Percentiles rank a stretch among this genome's conserved stretches.
phyloP scores from a whole-genome alignment of 768 basidiomycete species.

The Cystofilobasidium macerans region DNA sequence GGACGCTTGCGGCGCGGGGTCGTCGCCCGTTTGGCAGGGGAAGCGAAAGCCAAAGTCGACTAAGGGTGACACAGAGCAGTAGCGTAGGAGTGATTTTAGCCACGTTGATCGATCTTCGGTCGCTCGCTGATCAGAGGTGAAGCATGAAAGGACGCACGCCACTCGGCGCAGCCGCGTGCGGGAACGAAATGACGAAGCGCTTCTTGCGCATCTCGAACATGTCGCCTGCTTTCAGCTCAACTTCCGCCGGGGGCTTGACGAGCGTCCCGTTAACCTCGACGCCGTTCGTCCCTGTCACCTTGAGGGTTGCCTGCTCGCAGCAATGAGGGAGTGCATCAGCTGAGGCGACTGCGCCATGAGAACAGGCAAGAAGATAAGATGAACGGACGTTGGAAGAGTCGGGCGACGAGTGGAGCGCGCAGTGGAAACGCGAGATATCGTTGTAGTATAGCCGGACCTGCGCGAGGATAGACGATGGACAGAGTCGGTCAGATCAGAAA shows the following conservation, averaged over 20 bases:
- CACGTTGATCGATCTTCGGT: too few species aligned
- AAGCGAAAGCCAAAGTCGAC: background rate
- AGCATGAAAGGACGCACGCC: background rate
- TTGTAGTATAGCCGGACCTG: constrained; percentile 26
- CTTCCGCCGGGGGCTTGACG: background rate
- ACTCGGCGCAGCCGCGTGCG: background rate
- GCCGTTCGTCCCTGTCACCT: constrained; percentile 15
- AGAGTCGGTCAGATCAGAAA: background rate
- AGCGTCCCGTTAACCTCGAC: constrained; percentile 18
- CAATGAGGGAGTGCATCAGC: too few species aligned
- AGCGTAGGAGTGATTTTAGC: too few species aligned
- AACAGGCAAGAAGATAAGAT: too few species aligned
- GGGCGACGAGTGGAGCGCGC: background rate
- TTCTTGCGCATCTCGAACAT: constrained; percentile 26
- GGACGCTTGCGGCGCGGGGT: constrained; percentile 21
- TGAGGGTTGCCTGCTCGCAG: constrained; percentile 14
- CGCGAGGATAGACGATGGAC: background rate
- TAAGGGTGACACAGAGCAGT: too few species aligned
- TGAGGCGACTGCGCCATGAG: background rate
- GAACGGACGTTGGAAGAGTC: background rate
- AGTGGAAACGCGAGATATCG: constrained; percentile 24
- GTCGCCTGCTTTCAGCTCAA: constrained; percentile 15
- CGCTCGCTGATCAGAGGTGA: background rate
- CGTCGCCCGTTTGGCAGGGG: background rate
- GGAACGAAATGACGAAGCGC: constrained; percentile 19